These are phyloP conservation scores for Pseudocercospora macadamiae DNA, from an alignment of 2,329 filamentous ascomycete species.

Conservation along the genomic window DNA sequence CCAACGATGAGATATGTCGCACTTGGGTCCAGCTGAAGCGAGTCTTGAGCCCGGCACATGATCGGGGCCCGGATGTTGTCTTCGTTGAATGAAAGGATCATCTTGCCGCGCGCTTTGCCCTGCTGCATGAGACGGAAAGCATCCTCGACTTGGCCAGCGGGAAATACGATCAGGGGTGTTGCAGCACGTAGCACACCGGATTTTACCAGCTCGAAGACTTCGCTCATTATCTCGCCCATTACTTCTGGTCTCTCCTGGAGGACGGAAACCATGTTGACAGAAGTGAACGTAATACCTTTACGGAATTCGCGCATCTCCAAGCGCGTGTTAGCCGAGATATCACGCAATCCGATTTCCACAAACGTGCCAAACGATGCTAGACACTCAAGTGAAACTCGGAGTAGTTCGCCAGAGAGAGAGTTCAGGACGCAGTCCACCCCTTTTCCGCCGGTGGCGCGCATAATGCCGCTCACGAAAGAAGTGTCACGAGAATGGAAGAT, in stretches of 20 bases:
- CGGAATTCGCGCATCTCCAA: not conserved
- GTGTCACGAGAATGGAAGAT: not conserved
- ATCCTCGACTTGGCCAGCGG: conserved; percentile 12
- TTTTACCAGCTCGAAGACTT: conserved; percentile 13
- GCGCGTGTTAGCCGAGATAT: not conserved
- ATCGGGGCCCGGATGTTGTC: not conserved
- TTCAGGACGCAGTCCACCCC: not conserved
- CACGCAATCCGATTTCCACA: not conserved
- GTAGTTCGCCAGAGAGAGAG: not conserved
- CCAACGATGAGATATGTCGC: conserved; percentile 29
- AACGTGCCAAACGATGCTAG: not conserved
- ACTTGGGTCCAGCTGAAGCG: conserved; percentile 2
- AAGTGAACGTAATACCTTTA: not conserved
- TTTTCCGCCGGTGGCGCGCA: not conserved
- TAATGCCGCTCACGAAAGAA: not conserved
- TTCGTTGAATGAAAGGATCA: not conserved
- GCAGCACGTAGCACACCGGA: too few relatives aligned
- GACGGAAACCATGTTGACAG: not conserved
- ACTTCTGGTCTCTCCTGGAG: not conserved
- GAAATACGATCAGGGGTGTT: conserved; percentile 12
- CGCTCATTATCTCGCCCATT: not conserved
- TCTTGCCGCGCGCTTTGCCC: conserved; percentile 5
- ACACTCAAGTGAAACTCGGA: not conserved
- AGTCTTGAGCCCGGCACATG: not conserved
- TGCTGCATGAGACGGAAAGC: conserved; percentile 15